Evolutionary conservation across 2,329 filamentous ascomycete species (phyloP).

Genomic region (Botrytis squamosa): DNA sequence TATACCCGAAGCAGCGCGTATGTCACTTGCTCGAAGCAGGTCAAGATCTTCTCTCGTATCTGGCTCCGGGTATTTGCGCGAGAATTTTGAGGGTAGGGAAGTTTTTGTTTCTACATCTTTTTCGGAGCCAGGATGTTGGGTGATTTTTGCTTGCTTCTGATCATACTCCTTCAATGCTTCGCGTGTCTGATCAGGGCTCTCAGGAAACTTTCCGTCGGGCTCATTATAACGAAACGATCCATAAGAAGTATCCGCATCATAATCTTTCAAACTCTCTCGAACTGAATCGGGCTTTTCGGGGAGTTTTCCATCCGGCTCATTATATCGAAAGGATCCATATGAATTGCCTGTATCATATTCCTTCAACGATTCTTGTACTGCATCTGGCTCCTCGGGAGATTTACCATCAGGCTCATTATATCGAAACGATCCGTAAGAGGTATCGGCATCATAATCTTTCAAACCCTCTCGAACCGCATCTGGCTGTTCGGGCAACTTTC

Average conservation of each 20-base stretch:
- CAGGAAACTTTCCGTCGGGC: slow-evolving; percentile 30
- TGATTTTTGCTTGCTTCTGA: slow-evolving; percentile 7
- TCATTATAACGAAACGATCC: slow-evolving; percentile 32
- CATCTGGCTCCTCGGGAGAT: slow-evolving; percentile 26
- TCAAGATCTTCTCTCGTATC: slow-evolving; percentile 28
- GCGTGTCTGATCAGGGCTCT: slow-evolving; percentile 34
- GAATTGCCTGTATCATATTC: slow-evolving; percentile 41
- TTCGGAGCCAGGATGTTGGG: slow-evolving; percentile 18
- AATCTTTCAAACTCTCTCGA: slow-evolving; percentile 39
- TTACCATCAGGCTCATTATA: slow-evolving; percentile 43
- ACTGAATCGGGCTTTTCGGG: slow-evolving; percentile 34
- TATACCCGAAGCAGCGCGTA: slow-evolving; percentile 32
- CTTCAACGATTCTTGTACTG: slow-evolving; percentile 40
- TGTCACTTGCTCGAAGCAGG: slow-evolving; percentile 31
- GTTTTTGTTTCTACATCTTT: background rate
- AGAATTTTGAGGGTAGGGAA: background rate
- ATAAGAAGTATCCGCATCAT: slow-evolving; percentile 23
- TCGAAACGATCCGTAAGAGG: slow-evolving; percentile 30
- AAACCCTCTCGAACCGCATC: slow-evolving; percentile 41
- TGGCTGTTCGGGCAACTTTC: slow-evolving; percentile 30
- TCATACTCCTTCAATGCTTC: slow-evolving; percentile 38
- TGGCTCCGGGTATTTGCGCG: background rate
- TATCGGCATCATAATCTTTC: slow-evolving; percentile 23
- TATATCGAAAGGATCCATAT: slow-evolving; percentile 29
- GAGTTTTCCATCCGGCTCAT: slow-evolving; percentile 33